Evolutionary conservation across 2,329 filamentous ascomycete species (phyloP), one percentile per base, ranked within the genome.

Genomic region (Aspergillus ibericus): DNA sequence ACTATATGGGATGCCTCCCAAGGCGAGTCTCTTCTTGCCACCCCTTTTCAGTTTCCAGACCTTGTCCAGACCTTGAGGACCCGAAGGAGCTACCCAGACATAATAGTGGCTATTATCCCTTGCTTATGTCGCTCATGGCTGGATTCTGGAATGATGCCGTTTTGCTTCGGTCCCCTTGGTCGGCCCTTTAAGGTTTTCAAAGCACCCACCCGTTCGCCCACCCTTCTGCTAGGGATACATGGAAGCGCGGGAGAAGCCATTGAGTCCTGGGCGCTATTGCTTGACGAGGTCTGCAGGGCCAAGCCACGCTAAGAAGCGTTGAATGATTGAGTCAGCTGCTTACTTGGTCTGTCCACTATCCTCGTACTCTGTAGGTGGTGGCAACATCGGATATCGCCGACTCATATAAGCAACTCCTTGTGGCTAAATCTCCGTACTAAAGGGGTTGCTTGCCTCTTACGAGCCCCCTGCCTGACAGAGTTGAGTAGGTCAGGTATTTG

Each of bases 181-280:
- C 44, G 15, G 44, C 22, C 44, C 25, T 16, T 29, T 48, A 48
- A 48, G 25, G 22, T 48, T 48, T 32, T 13, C 22, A 16, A 29
- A 15, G 27, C 44, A 48, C n/a, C 44, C 25, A 18, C 15, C 12
- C 44, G 44, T 48, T 48, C 25, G 51, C 32, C 29, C 13, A 32
- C 29, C 29, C 29, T 32, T 32, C 18, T 29, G 51, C 22, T 42
- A 53, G 36, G 20, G 18, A 69, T 70, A 65, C 68, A 71, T 68
- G 58, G 69, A 71, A 72, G 63, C 52, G 55, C 62, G 68, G 68
- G 59, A 71, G 69, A 71, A 71, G 56, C 58, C 42, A 52, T 47
- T 42, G 27, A 49, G 15, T 7, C 25, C 18, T 42, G 18, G 38
- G 38, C 38, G 18, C 44, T 9, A 48, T 16, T 16, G 44, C 25